Evolutionary conservation across 2,329 filamentous ascomycete genomes (phyloP).

Genomic region (Cladophialophora immunda): DNA sequence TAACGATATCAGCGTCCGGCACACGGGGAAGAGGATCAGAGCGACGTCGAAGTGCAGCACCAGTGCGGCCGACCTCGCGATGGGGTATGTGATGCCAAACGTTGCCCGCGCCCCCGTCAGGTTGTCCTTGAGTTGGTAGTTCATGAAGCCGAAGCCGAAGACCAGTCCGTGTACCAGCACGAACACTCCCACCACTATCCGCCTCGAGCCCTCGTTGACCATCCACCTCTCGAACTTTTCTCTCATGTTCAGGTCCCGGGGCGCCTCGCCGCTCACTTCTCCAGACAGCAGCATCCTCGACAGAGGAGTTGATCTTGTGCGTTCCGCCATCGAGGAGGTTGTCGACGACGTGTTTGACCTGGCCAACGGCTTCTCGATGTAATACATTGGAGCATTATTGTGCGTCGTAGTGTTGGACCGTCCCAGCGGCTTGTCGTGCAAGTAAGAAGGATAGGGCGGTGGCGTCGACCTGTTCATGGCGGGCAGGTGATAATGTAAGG

Average conservation of each 20-base stretch:
- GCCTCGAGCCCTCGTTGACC: constrained; percentile 85
- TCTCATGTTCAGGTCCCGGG: constrained; percentile 71
- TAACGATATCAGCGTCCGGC: constrained; percentile 83
- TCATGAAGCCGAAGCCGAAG: constrained; percentile 80
- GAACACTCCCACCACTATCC: constrained; percentile 83
- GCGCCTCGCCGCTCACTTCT: constrained; percentile 78
- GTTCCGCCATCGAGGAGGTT: constrained; percentile 57
- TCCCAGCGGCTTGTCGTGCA: constrained; percentile 39
- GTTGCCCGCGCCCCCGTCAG: constrained; percentile 70
- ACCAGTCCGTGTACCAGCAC: constrained; percentile 76
- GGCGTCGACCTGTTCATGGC: constrained; percentile 31
- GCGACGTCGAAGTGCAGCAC: constrained; percentile 84
- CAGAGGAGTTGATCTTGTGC: constrained; percentile 82
- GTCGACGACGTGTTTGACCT: constrained; percentile 36
- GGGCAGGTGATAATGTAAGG: constrained; percentile 25
- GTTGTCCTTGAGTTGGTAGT: constrained; percentile 80
- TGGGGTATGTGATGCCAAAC: constrained; percentile 79
- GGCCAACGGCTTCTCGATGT: constrained; percentile 40
- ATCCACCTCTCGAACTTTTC: constrained; percentile 87
- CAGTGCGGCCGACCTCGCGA: constrained; percentile 78
- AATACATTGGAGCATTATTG: constrained; percentile 40
- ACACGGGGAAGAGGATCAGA: constrained; percentile 75
- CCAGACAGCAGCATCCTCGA: constrained; percentile 84
- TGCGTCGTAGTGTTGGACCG: constrained; percentile 40
- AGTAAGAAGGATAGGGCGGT: constrained; percentile 27